Percentiles rank a stretch among this genome's conserved stretches.
phyloP scores from a whole-genome alignment of 345 rosid species.

The Populus nigra region DNA sequence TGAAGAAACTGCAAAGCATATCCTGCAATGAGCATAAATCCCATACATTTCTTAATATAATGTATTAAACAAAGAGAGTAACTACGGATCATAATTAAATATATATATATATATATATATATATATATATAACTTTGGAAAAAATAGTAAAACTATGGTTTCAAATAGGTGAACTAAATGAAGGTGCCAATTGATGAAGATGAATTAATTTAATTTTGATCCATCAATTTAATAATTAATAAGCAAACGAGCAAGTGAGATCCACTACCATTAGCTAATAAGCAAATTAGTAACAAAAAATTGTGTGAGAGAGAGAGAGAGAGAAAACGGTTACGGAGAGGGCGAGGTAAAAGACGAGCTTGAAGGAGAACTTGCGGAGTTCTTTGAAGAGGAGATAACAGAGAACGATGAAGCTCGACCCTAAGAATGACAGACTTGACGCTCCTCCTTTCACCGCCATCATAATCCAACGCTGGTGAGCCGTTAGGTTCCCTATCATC shows the following conservation, averaged over 20 bases:
- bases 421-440: conserved; percentile 75
- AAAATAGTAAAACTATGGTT: no score
- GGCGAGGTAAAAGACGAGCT: conserved; percentile 95
- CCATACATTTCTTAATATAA: background rate
- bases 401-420: conserved; percentile 83
- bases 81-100: no score
- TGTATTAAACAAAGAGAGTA: background rate
- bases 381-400: conserved; percentile 90
- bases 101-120: no score
- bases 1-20: conserved; percentile 96
- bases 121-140: no score
- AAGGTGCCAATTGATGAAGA: background rate
- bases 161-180: background rate
- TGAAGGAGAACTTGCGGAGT: conserved; percentile 95
- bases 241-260: no score
- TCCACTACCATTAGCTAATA: no score
- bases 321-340: conserved; percentile 51
- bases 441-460: conserved; percentile 67
- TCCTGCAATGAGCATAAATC: conserved; percentile 51
- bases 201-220: background rate
- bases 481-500: conserved; percentile 40
- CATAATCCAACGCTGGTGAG: conserved; percentile 53
- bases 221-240: no score
- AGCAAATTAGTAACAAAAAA: no score
- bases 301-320: background rate